Base-by-base conservation (phyloP, 805 yeast genomes). In the Lipomyces sp. region DNA sequence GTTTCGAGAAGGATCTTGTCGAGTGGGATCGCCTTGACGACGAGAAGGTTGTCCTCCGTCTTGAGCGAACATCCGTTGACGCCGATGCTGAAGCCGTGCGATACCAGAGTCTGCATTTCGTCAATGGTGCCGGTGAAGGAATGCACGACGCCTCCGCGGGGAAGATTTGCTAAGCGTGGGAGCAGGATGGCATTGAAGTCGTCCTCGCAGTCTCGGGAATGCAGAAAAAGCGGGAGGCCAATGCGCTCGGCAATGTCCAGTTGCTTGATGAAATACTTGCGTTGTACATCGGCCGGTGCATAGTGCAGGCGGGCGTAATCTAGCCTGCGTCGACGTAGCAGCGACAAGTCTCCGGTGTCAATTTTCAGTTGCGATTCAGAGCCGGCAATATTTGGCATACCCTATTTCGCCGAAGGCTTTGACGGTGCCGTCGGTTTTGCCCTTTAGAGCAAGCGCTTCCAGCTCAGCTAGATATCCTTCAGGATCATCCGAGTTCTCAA, bases 381-480 rank as follows among this genome's bases (percentile, higher is more conserved):
- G n/a, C n/a, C n/a, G n/a, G n/a, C n/a, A n/a, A n/a, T n/a, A n/a
- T n/a, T n/a, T n/a, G n/a, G n/a, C n/a, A n/a, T 43, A 54, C 0
- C 99, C 99, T 44, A 93, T 81, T 68, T 93, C 99, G 13, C 99
- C 99, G 70, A 90, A 83, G 1, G 96, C 93, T 61, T 77, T 78
- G 24, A 93, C 84, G 2, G 70, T 61, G 0, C 84, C 84, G 13
- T 64, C 58, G 7, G 70, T 63, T 28, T 68, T 64, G 4, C 88
- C 85, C 1, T 69, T 60, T 4, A 66, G 53, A 0, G 81, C 78
- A n/a, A 84, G 59, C 2, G 68, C 58, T 54, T 76, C 74, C 40
- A 93, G 67, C 23, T 72, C 65, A 2, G 65, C 61, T 32, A 86
- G 63, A 59, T 82, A 82, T 2, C 61, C 61, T 2, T 68, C 73